These are phyloP conservation scores for Parsonsia alboflavescens DNA, from an alignment of 257 asterid genomes.

Conservation along the genomic window DNA sequence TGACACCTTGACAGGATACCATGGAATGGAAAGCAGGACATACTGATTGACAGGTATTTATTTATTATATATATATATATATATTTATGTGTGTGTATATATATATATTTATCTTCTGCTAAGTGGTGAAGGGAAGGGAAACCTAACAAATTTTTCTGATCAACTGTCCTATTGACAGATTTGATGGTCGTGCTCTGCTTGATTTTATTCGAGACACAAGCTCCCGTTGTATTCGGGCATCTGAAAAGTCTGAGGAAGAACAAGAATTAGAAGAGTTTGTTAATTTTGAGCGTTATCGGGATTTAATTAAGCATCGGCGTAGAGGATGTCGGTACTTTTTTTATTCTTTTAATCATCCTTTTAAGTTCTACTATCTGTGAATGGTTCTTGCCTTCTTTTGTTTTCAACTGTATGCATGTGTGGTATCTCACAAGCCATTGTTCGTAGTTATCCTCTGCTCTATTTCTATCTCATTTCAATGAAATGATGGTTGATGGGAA, in stretches of 20 bases:
- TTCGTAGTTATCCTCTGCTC: not conserved
- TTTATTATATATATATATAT: not conserved
- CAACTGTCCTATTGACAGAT: conserved; percentile 44
- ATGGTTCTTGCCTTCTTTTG: not conserved
- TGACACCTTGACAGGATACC: conserved; percentile 67
- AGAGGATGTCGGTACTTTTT: conserved; percentile 99
- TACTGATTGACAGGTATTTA: conserved; percentile 80
- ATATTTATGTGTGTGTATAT: no score
- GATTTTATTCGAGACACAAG: conserved; percentile 86
- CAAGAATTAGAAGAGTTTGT: conserved; percentile 99
- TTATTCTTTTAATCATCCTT: conserved; percentile 33
- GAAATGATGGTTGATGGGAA: not conserved
- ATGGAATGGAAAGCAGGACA: conserved; percentile 96
- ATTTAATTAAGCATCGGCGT: conserved; percentile 99
- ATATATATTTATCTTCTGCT: not conserved
- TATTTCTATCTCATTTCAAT: not conserved
- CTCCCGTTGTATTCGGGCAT: conserved; percentile 49
- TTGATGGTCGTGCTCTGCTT: conserved; percentile 98
- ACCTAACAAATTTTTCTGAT: conserved; percentile 8
- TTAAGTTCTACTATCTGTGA: conserved; percentile 7
- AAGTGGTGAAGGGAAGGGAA: not conserved
- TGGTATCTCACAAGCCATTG: not conserved
- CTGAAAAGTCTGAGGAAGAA: conserved; percentile 87
- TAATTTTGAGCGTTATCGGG: conserved; percentile 99
- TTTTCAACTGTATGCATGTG: not conserved